A percentile compares a stretch with the other conserved stretches of the same genome.
phyloP scores from a whole-genome alignment of 345 rosid species.

The Pistacia vera region DNA sequence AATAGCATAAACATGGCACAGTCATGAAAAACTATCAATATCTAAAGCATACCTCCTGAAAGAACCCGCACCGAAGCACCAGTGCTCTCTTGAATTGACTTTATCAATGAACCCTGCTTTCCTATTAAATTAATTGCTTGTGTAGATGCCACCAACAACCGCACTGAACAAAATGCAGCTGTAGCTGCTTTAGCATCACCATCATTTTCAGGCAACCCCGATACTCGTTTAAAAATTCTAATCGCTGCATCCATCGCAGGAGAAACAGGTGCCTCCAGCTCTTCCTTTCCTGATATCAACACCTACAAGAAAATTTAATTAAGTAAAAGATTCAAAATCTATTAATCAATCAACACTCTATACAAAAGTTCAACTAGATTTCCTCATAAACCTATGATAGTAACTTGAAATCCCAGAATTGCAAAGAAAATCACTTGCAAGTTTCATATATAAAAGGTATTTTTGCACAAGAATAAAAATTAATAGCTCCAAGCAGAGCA shows the following conservation, averaged over 20 bases:
- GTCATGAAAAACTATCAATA: constrained; percentile 16
- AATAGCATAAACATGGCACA: background rate
- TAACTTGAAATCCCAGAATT: background rate
- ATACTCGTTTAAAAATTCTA: constrained; percentile 54
- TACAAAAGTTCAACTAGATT: too few relatives aligned
- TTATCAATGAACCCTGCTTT: constrained; percentile 84
- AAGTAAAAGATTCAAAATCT: background rate
- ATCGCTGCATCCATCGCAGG: constrained; percentile 65
- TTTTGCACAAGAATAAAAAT: background rate
- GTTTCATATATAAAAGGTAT: background rate
- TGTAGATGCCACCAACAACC: constrained; percentile 75
- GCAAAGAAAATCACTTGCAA: background rate
- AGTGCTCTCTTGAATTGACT: constrained; percentile 79
- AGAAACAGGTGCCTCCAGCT: constrained; percentile 48
- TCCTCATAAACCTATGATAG: background rate
- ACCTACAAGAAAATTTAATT: constrained; percentile 34
- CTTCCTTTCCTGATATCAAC: constrained; percentile 62
- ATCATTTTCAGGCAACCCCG: constrained; percentile 43
- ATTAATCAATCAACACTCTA: background rate
- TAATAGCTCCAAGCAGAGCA: too few relatives aligned
- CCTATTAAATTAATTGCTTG: constrained; percentile 93
- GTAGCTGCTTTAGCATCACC: constrained; percentile 29
- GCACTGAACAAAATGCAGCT: constrained; percentile 56
- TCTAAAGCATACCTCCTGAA: constrained; percentile 56
- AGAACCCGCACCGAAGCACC: constrained; percentile 80